Evolutionary conservation across 768 basidiomycete genomes (phyloP), one percentile per base, ranked within the genome.

Genomic region (Lactarius akahatsu): DNA sequence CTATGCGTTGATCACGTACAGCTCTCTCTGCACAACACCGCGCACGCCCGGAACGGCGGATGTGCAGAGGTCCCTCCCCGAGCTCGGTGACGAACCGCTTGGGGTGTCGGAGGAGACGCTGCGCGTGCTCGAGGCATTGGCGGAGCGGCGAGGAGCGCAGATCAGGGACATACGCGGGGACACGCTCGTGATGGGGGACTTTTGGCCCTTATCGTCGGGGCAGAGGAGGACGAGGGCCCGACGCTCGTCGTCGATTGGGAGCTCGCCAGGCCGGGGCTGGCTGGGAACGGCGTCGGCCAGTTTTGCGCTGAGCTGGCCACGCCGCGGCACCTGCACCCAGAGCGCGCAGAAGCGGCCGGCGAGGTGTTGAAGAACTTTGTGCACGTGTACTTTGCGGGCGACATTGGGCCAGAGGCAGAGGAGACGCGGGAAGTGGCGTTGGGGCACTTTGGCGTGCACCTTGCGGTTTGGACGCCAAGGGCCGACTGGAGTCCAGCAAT

Each of bases 211-310:
- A 77, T 88, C 66, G 70, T 88, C n/a, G 73, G 70, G 13, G 72
- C 80, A 30, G 30, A 30, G 57, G 71, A 71, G 7, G 72, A 75
- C 0, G n/a, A 50, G 15, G 72, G 73, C 8, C 77, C 77, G 16
- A 38, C 38, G 15, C 80, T 77, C 50, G 77, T 89, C 41, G 70
- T 89, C 54, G 89, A 90, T 73, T 90, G 89, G 89, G 88, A 90
- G 70, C 57, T 87, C 11, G 74, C 80, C 43, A 88, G 81, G 74
- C 77, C 82, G 0, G 87, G 88, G n/a, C 63, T 86, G 36, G 77
- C 81, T 6, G 86, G 82, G 4, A 66, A 85, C 6, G 88, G 89
- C 58, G 72, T 89, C 23, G 87, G 87, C 1, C 87, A 90, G 68
- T 81, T 89, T 65, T 82, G 80, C 63, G 87, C 85, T 4, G 89